A percentile compares a stretch with the other conserved stretches of the same genome.
phyloP scores from a whole-genome alignment of 2,329 filamentous ascomycete genomes.

The Alternaria postmessia region DNA sequence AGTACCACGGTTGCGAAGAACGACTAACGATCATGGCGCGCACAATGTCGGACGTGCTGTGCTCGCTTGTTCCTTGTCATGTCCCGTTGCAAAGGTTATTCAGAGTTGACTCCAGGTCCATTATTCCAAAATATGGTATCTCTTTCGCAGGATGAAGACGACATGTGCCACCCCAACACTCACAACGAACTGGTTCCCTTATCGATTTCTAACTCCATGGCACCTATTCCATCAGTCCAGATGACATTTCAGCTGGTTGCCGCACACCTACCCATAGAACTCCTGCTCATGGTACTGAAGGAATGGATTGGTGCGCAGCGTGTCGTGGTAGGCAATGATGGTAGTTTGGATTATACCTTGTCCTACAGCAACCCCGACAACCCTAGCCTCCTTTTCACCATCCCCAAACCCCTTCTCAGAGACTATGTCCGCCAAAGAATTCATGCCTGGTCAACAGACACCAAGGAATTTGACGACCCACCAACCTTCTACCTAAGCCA shows the following conservation, averaged over 20 bases:
- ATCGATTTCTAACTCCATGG: background rate
- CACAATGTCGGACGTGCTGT: background rate
- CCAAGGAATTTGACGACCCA: constrained; percentile 16
- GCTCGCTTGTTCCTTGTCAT: background rate
- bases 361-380: background rate
- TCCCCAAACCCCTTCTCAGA: background rate
- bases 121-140: background rate
- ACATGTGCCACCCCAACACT: background rate
- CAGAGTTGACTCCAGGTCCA: background rate
- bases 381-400: no score
- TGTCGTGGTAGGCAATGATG: background rate
- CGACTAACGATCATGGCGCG: background rate
- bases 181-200: background rate
- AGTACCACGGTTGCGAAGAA: background rate
- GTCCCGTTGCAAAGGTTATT: background rate
- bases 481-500: constrained; percentile 16
- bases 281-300: background rate
- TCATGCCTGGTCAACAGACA: constrained; percentile 6
- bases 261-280: background rate
- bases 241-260: background rate
- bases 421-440: background rate
- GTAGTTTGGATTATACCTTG: background rate
- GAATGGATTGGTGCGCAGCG: background rate
- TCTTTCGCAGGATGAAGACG: background rate
- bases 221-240: background rate